Evolutionary conservation across 2,329 filamentous ascomycete species (phyloP).

Genomic region (Aureobasidium sp.): DNA sequence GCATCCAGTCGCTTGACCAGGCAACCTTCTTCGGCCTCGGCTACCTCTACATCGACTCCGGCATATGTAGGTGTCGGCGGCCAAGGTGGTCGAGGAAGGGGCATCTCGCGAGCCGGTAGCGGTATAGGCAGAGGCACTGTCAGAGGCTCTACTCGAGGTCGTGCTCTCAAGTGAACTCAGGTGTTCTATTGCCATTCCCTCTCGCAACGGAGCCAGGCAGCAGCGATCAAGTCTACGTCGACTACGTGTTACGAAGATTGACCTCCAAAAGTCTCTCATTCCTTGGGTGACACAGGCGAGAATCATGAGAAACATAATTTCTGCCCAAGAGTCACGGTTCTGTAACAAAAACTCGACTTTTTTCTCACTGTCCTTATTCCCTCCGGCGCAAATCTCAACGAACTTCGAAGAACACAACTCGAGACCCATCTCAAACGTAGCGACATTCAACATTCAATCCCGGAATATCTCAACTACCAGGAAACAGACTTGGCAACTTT

Average conservation of each 20-base stretch:
- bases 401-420: not conserved
- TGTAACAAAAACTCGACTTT: not conserved
- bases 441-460: not conserved
- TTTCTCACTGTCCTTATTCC: not conserved
- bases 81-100: constrained; percentile 48
- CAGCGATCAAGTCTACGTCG: not conserved
- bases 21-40: constrained; percentile 21
- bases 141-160: constrained; percentile 24
- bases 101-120: constrained; percentile 38
- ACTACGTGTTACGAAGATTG: not conserved
- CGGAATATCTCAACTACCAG: not conserved
- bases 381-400: not conserved
- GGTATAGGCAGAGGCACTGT: constrained; percentile 39
- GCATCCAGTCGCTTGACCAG: constrained; percentile 27
- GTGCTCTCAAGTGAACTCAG: constrained; percentile 19
- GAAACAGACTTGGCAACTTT: not conserved
- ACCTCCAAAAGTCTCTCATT: not conserved
- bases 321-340: not conserved
- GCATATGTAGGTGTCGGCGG: constrained; percentile 39
- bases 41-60: constrained; percentile 18
- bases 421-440: not conserved
- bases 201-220: not conserved
- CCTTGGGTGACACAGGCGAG: not conserved
- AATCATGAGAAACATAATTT: not conserved
- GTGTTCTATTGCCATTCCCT: not conserved